Percentiles rank a stretch among this genome's conserved stretches.
These are phyloP conservation scores for Huntiella savannae DNA, from an alignment of 2,329 filamentous ascomycete species.

Conservation along the genomic window DNA sequence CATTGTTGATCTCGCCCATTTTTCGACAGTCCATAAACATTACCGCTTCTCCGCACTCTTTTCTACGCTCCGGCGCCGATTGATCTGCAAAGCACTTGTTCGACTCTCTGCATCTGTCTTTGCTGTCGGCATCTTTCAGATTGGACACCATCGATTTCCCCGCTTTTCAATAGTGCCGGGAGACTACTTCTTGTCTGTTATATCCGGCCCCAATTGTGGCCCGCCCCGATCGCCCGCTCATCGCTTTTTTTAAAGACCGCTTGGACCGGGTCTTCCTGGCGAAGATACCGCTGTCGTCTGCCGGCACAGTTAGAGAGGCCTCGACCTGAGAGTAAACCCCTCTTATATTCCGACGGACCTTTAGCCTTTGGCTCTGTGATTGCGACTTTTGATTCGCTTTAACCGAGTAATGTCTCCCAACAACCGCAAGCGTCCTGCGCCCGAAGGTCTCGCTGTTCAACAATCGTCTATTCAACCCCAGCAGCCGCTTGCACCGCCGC, in stretches of 20 bases:
- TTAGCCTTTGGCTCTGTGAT: neutral
- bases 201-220: neutral
- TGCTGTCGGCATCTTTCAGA: neutral
- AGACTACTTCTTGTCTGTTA: neutral
- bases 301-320: neutral
- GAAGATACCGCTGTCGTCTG: slow-evolving; percentile 10
- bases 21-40: neutral
- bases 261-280: slow-evolving; percentile 10
- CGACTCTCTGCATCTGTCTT: neutral
- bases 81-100: slow-evolving; percentile 5
- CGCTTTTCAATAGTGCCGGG: neutral
- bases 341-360: neutral
- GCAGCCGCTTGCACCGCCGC: slow-evolving; percentile 13
- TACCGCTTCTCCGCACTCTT: neutral
- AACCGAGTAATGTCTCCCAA: slow-evolving; percentile 7
- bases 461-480: slow-evolving; percentile 14
- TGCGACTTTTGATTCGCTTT: neutral
- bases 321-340: neutral
- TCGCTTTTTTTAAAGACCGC: neutral
- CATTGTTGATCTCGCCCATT: neutral
- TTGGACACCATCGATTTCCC: neutral
- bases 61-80: slow-evolving; percentile 4
- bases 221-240: neutral
- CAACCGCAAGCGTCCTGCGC: slow-evolving; percentile 10
- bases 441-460: slow-evolving; percentile 1